Percentiles rank a stretch among this genome's conserved stretches.
Conservation (phyloP, 106 monocot species). For the Phalaenopsis equestris region DNA sequence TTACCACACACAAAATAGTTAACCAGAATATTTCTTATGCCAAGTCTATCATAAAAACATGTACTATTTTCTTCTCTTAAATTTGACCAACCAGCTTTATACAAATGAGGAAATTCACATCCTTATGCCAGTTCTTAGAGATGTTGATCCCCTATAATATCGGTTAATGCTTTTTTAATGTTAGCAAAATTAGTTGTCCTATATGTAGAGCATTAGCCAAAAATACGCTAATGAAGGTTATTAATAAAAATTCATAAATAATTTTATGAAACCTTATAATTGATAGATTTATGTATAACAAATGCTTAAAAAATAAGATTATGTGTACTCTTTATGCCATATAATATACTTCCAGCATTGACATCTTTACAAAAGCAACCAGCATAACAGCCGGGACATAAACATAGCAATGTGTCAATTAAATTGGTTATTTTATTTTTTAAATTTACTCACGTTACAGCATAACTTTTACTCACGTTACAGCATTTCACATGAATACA, state of each 20-base stretch:
- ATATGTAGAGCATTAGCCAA: not conserved
- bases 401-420: too few species aligned
- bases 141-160: not conserved
- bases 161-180: not conserved
- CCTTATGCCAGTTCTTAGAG: not conserved
- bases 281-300: too few species aligned
- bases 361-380: too few species aligned
- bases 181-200: not conserved
- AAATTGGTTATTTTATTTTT: too few species aligned
- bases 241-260: not conserved
- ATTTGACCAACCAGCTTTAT: not conserved
- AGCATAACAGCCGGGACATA: too few species aligned
- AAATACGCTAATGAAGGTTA: not conserved
- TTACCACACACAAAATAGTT: not conserved
- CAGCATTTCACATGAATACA: too few species aligned
- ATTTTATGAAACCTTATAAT: not conserved
- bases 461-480: too few species aligned
- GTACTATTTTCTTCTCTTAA: not conserved
- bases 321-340: too few species aligned
- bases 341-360: too few species aligned
- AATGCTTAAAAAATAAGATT: too few species aligned
- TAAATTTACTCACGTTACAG: too few species aligned
- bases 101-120: not conserved
- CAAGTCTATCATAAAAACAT: not conserved
- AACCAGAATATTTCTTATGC: not conserved